A percentile compares a stretch with the other conserved stretches of the same genome.
These are phyloP conservation scores for Penicillium sp. DNA, from an alignment of 2,329 filamentous ascomycete genomes.

Conservation along the genomic window DNA sequence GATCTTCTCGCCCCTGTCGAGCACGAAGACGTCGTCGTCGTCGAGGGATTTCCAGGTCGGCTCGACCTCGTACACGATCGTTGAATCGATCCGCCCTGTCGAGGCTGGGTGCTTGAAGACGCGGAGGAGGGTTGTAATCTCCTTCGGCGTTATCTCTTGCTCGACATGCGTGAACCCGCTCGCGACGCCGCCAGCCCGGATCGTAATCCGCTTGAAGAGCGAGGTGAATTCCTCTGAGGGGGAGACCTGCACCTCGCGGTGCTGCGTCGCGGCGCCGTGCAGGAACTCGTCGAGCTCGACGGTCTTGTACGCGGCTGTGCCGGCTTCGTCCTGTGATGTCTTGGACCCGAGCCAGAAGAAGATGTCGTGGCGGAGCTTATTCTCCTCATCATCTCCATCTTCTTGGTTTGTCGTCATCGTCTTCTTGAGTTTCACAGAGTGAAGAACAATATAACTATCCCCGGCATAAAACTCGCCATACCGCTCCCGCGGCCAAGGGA, in stretches of 20 bases:
- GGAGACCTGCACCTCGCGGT: conserved; percentile 66
- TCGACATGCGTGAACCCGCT: conserved; percentile 70
- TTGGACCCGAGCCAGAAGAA: conserved; percentile 73
- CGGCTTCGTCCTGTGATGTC: conserved; percentile 71
- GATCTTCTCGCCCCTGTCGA: conserved; percentile 67
- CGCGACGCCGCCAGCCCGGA: conserved; percentile 64
- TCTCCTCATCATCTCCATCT: conserved; percentile 45
- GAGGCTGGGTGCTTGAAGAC: conserved; percentile 64
- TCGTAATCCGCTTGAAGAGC: conserved; percentile 65
- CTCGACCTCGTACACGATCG: conserved; percentile 68
- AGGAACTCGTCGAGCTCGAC: conserved; percentile 73
- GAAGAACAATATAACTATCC: conserved; percentile 70
- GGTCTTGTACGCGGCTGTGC: conserved; percentile 71
- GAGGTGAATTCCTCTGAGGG: conserved; percentile 65
- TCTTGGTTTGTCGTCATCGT: no score
- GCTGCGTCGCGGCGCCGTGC: conserved; percentile 64
- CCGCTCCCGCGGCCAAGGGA: conserved; percentile 62
- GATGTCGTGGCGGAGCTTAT: conserved; percentile 64
- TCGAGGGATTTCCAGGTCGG: conserved; percentile 67
- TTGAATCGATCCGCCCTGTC: conserved; percentile 37
- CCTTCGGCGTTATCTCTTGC: conserved; percentile 44
- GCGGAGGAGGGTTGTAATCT: conserved; percentile 61
- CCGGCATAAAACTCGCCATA: conserved; percentile 69
- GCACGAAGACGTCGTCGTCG: conserved; percentile 69
- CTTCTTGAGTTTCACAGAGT: conserved; percentile 57